Evolutionary conservation across 306 rosid genomes (phyloP).

Genomic region (Sindora glabra): DNA sequence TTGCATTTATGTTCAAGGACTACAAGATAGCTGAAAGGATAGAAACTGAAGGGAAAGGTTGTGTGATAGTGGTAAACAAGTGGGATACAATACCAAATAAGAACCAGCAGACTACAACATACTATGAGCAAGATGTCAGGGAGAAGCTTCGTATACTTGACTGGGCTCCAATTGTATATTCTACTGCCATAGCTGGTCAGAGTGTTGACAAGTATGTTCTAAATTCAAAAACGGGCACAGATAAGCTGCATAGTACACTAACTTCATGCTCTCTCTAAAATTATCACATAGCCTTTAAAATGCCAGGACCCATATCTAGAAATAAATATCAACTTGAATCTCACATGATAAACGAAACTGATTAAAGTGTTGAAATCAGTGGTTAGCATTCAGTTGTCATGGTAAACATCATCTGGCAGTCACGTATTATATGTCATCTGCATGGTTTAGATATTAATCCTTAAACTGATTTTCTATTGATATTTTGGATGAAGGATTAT

Average conservation of each 20-base stretch:
- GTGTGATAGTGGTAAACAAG: constrained; percentile 89
- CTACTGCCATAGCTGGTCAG: constrained; percentile 80
- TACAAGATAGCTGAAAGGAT: constrained; percentile 92
- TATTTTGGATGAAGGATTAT: constrained; percentile 60
- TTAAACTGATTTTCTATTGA: neutral
- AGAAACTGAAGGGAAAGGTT: constrained; percentile 89
- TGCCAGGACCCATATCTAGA: neutral
- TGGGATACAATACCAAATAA: constrained; percentile 97
- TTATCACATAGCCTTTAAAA: neutral
- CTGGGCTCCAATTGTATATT: constrained; percentile 92
- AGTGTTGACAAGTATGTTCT: constrained; percentile 82
- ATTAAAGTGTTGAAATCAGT: constrained; percentile 15
- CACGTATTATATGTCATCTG: neutral
- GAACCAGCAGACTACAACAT: constrained; percentile 79
- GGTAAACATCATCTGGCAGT: constrained; percentile 5
- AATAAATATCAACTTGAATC: constrained; percentile 13
- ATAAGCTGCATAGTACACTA: constrained; percentile 7
- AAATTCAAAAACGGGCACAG: neutral
- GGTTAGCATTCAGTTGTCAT: neutral
- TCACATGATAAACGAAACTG: constrained; percentile 3
- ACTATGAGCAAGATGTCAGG: constrained; percentile 88
- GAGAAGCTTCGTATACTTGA: constrained; percentile 74
- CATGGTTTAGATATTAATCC: neutral
- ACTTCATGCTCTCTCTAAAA: constrained; percentile 6
- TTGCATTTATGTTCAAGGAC: constrained; percentile 50